phyloP scores from a whole-genome alignment of 208 protist species.

The Crithidia expoeki region DNA sequence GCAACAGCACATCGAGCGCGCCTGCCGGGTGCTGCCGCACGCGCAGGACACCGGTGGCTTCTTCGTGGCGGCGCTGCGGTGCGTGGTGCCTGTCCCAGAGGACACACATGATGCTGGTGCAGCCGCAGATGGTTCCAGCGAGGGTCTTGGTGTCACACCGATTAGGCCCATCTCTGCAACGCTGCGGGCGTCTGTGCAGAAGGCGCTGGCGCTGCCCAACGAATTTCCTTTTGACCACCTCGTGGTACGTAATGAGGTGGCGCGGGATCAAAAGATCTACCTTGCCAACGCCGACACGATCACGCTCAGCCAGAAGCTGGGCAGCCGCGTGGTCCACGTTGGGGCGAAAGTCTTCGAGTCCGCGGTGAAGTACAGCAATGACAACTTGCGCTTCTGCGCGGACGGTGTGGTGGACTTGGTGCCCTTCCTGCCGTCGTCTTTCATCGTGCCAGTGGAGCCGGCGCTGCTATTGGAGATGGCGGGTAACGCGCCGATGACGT shows the following conservation, averaged over 20 bases:
- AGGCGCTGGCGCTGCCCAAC: constrained; percentile 56
- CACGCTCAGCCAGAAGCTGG: constrained; percentile 54
- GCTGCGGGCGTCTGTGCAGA: constrained; percentile 48
- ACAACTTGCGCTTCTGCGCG: constrained; percentile 72
- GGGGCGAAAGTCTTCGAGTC: constrained; percentile 89
- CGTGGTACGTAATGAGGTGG: constrained; percentile 60
- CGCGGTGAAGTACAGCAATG: constrained; percentile 79
- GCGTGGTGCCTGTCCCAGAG: constrained; percentile 57
- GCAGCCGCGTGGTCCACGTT: constrained; percentile 71
- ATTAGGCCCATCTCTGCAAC: constrained; percentile 49
- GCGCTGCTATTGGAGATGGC: constrained; percentile 52
- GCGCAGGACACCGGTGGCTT: constrained; percentile 97
- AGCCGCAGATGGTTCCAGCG: constrained; percentile 6
- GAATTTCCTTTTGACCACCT: constrained; percentile 62
- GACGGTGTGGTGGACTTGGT: constrained; percentile 69
- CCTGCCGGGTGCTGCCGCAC: constrained; percentile 93
- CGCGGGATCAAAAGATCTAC: constrained; percentile 84
- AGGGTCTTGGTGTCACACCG: constrained; percentile 5
- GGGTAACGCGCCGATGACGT: constrained; percentile 35
- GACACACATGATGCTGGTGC: constrained; percentile 11
- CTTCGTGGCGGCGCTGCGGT: constrained; percentile 94
- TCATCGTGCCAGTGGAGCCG: constrained; percentile 50
- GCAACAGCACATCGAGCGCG: constrained; percentile 77
- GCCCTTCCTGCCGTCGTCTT: constrained; percentile 51
- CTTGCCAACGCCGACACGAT: constrained; percentile 60